A percentile compares a stretch with the other conserved stretches of the same genome.
Evolutionary conservation across 2,329 filamentous ascomycete species (phyloP).

Genomic region (Didymella sp.): DNA sequence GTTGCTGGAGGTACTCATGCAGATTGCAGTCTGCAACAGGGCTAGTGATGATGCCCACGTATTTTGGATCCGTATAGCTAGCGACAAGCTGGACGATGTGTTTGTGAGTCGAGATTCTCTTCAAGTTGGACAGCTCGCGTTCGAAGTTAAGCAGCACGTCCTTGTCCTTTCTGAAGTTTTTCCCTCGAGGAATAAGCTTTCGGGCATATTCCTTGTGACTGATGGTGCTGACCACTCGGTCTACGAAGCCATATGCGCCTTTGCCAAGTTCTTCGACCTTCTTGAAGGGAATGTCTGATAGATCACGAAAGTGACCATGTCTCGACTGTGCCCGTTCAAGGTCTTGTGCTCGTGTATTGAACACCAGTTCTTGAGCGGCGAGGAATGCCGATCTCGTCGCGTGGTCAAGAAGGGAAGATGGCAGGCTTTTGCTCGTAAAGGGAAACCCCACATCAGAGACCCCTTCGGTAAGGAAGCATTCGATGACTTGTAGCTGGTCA

Average conservation of each 20-base stretch:
- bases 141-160: conserved; percentile 1
- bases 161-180: conserved; percentile 20
- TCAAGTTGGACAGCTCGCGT: conserved; percentile 8
- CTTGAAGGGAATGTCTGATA: conserved; percentile 16
- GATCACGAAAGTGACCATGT: neutral
- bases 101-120: conserved; percentile 18
- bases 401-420: neutral
- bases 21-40: conserved; percentile 29
- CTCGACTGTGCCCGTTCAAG: neutral
- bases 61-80: conserved; percentile 43
- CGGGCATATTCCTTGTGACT: conserved; percentile 30
- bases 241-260: conserved; percentile 30
- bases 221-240: conserved; percentile 31
- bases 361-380: neutral
- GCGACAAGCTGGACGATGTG: conserved; percentile 33
- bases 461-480: neutral
- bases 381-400: neutral
- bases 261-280: conserved; percentile 25
- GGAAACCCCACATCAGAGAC: neutral
- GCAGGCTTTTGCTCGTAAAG: neutral
- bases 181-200: conserved; percentile 29
- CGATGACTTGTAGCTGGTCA: conserved; percentile 10
- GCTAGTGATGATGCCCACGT: conserved; percentile 42
- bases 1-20: neutral
- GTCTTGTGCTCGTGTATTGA: neutral